Base-by-base conservation (phyloP, 2,329 filamentous ascomycete species). In the Colletotrichum spaethianum region DNA sequence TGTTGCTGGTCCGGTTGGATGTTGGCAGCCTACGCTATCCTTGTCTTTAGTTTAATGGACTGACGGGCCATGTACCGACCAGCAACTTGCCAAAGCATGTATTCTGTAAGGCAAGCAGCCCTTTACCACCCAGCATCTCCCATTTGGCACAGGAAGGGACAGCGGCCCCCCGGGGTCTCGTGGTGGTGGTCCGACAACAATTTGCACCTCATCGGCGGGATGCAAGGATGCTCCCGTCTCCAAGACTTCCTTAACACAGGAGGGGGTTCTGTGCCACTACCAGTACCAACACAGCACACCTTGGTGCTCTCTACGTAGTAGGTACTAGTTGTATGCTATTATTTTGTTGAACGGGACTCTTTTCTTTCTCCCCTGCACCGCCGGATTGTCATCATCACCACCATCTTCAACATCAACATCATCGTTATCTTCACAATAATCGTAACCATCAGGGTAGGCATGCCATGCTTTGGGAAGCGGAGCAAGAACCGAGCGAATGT, bases 151-250 rank as follows among this genome's bases (percentile, higher is more conserved):
- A 56, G 53, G 31, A 56, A 28, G 20, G 20, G n/a, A 46, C n/a
- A 26, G 31, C 48, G 65, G 65, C 38, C 57, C 16, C 16, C 33
- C 33, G 11, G 40, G 63, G 36, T 67, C 63, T 67, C 33, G 55
- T 36, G 44, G 44, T 67, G 56, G 53, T 67, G 65, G 57, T 67
- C 48, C 57, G 65, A 67, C 56, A 55, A 61, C 44, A 65, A 70
- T 60, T 53, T 57, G 67, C 61, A 36, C 52, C 61, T 66, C 52
- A 59, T 60, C 20, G 26, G 20, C 42, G 26, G 53, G 26, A 40
- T 52, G 42, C 67, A 53, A 65, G 67, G 67, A 60, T 66, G 36
- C 44, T 70, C 53, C 67, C 67, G 36, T 38, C 67, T 38, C 9
- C 16, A 40, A 26, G 42, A 18, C 44, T n/a, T n/a, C n/a, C 52